Evolutionary conservation across 2,329 filamentous ascomycete species (phyloP).

Genomic region (Botrytis deweyae): DNA sequence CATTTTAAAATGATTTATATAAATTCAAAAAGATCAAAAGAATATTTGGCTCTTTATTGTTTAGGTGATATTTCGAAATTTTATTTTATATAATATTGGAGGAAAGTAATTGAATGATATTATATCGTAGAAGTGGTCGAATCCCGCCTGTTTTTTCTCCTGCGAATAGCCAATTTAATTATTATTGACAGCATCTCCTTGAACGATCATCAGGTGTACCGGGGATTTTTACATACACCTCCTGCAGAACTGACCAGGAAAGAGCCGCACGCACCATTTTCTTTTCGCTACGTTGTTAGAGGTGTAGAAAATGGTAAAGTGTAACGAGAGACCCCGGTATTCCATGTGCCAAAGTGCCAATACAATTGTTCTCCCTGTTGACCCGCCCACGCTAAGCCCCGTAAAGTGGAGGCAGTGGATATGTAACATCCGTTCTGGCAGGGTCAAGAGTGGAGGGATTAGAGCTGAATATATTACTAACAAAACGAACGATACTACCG

Average conservation of each 20-base stretch:
- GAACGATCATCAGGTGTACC: background rate
- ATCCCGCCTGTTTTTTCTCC: too few relatives aligned
- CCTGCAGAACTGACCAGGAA: background rate
- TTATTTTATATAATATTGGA: too few relatives aligned
- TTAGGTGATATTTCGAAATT: too few relatives aligned
- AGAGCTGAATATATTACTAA: background rate
- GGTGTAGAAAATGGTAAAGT: background rate
- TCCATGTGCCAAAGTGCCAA: slow-evolving; percentile 7
- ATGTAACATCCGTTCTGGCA: background rate
- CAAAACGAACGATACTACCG: background rate
- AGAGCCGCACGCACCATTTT: background rate
- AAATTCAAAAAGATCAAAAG: too few relatives aligned
- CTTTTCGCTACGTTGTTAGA: background rate
- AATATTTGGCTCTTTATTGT: too few relatives aligned
- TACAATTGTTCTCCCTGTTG: background rate
- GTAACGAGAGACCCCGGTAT: background rate
- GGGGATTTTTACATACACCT: background rate
- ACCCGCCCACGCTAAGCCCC: background rate
- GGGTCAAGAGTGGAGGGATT: slow-evolving; percentile 7
- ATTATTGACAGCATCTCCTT: background rate
- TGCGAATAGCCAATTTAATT: too few relatives aligned
- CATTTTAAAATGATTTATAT: too few relatives aligned
- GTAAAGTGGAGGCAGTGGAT: background rate
- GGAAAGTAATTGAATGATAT: too few relatives aligned
- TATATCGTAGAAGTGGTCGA: too few relatives aligned